These are phyloP conservation scores for Trichoderma asperellum DNA, from an alignment of 2,329 filamentous ascomycete genomes.

Conservation along the genomic window DNA sequence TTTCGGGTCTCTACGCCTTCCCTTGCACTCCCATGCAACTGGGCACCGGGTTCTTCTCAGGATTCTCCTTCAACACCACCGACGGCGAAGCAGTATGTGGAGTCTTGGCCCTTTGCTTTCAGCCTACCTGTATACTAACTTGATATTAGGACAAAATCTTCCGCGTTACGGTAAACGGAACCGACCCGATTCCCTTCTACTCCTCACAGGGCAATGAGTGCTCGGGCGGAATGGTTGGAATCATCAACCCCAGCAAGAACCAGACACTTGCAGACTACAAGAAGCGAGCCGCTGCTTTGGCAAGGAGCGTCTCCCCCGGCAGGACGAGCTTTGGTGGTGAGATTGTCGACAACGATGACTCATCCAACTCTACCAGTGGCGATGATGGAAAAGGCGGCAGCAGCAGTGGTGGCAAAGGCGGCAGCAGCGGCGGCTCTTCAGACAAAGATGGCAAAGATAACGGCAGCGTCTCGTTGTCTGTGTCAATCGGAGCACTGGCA, in stretches of 20 bases:
- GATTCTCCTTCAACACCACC: slow-evolving; percentile 38
- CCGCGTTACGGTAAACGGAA: slow-evolving; percentile 41
- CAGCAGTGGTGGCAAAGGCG: not conserved
- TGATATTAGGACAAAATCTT: slow-evolving; percentile 41
- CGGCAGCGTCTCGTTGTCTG: slow-evolving; percentile 13
- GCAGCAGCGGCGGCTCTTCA: not conserved
- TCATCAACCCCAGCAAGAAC: slow-evolving; percentile 42
- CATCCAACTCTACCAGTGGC: not conserved
- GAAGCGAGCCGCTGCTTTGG: slow-evolving; percentile 37
- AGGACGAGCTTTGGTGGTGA: slow-evolving; percentile 38
- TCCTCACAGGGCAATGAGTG: slow-evolving; percentile 47
- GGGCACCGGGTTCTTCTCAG: slow-evolving; percentile 46
- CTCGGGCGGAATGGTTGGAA: slow-evolving; percentile 46
- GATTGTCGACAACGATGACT: slow-evolving; percentile 32
- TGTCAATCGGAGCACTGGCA: slow-evolving; percentile 2
- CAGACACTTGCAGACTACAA: slow-evolving; percentile 41
- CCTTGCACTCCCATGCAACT: slow-evolving; percentile 42
- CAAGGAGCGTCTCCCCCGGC: slow-evolving; percentile 37
- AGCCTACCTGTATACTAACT: not conserved
- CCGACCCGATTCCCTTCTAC: slow-evolving; percentile 44
- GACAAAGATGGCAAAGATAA: slow-evolving; percentile 14
- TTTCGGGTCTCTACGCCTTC: slow-evolving; percentile 42
- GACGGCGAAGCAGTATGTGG: slow-evolving; percentile 40
- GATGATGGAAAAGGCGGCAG: not conserved
- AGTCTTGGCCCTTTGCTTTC: not conserved